These are phyloP conservation scores for Aspergillus calidoustus DNA, from an alignment of 2,329 filamentous ascomycete species.

Conservation along the genomic window DNA sequence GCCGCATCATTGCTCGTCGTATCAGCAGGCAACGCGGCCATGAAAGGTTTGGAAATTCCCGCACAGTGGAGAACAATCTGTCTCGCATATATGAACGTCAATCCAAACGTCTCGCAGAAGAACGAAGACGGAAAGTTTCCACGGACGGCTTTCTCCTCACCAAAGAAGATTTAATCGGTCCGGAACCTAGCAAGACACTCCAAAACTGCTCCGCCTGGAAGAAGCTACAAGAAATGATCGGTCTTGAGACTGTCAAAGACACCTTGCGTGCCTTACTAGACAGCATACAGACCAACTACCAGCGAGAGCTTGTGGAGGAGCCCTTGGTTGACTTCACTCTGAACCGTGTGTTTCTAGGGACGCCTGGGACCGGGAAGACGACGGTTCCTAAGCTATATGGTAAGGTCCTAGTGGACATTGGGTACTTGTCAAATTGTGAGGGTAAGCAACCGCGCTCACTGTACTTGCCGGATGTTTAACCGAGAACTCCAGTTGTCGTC, in stretches of 20 bases:
- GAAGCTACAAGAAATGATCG: constrained; percentile 62
- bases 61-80: constrained; percentile 68
- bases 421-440: constrained; percentile 70
- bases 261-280: constrained; percentile 64
- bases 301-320: constrained; percentile 67
- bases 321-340: constrained; percentile 63
- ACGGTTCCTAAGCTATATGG: constrained; percentile 76
- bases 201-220: constrained; percentile 60
- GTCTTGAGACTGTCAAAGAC: constrained; percentile 66
- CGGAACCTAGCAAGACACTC: constrained; percentile 63
- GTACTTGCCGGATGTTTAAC: constrained; percentile 7
- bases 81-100: constrained; percentile 62
- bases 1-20: constrained; percentile 65
- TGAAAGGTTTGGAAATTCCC: constrained; percentile 74
- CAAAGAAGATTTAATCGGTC: constrained; percentile 73
- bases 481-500: constrained; percentile 58
- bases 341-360: constrained; percentile 72
- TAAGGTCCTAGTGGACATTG: constrained; percentile 68
- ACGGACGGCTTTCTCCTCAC: constrained; percentile 63
- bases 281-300: constrained; percentile 66
- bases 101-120: constrained; percentile 56
- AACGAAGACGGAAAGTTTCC: constrained; percentile 47
- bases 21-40: constrained; percentile 66
- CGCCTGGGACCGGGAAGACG: constrained; percentile 77
- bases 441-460: constrained; percentile 45